Evolutionary conservation across 176 grass and related monocot species (phyloP), one percentile per base, ranked within the genome.

Genomic region (Zoysia japonica): DNA sequence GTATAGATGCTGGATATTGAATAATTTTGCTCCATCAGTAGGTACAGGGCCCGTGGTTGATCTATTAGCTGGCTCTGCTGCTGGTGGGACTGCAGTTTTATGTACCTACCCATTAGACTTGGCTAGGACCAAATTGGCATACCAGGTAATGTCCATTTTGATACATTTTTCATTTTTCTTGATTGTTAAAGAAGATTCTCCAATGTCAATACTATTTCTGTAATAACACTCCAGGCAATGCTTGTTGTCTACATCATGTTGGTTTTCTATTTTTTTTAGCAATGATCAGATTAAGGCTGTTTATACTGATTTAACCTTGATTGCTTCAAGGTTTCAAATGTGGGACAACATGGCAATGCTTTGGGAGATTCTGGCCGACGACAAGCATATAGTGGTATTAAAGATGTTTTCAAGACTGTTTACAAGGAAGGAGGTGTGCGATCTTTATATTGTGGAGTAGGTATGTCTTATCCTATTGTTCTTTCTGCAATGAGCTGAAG

Each of bases 71-170:
- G 95, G 95, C 55, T 98, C 95, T 60, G 87, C 92, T 73, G 89
- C 95, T 48, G 95, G 95, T 78, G 92, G 95, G 10, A 98, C 92
- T 81, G 95, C 95, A 72, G 95, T 98, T 90, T 75, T 93, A 19
- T 98, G 90, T 89, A 97, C 95, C 35, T 97, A 97, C 71, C 95
- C 92, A 54, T 86, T 98, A 76, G 92, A 98, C 78, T 87, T 98
- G 81, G 95, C 78, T 73, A 89, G 95, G 73, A 94, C 92, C 61
- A 98, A 94, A 73, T 88, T 98, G 72, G 92, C 90, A 70, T 98
- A 93, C 75, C 95, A 98, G 92, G 95, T 98, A 90, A 65, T 64
- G 9, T 17, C 51, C 56, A 10, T 75, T 65, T 3, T 60, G 37
- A 78, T 61, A 10, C 66, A 50, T 46, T 76, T 47, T 61, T 76